phyloP scores from a whole-genome alignment of 83 land plant genomes.

The Isoetes engelmannii region DNA sequence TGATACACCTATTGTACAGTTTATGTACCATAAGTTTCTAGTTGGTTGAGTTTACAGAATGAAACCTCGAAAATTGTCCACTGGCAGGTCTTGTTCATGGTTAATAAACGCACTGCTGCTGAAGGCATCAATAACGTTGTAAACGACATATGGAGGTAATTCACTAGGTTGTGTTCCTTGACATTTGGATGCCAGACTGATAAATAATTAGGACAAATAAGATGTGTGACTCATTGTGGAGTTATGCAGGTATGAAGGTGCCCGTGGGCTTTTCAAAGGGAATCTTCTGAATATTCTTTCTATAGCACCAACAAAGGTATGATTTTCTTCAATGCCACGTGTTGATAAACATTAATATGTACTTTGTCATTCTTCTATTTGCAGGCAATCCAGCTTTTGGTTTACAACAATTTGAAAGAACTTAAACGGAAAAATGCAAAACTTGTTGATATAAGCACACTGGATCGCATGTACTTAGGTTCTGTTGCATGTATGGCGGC shows the following conservation, averaged over 20 bases:
- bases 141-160: constrained; percentile 9
- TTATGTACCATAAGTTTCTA: too few relatives aligned
- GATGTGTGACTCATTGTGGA: too few relatives aligned
- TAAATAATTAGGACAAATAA: too few relatives aligned
- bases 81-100: constrained; percentile 23
- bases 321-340: background rate
- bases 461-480: constrained; percentile 13
- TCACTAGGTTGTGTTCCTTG: too few relatives aligned
- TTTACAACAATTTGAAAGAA: constrained; percentile 16
- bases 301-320: constrained; percentile 22
- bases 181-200: too few relatives aligned
- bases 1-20: too few relatives aligned
- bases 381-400: constrained; percentile 18
- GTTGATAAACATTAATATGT: background rate
- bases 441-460: background rate
- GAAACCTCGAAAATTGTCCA: background rate
- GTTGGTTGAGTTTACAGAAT: too few relatives aligned
- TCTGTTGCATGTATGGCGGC: constrained; percentile 19
- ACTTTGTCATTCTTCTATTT: background rate
- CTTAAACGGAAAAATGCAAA: background rate
- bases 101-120: background rate
- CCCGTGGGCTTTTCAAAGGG: constrained; percentile 15
- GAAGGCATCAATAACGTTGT: background rate
- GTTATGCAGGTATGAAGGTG: constrained; percentile 20
- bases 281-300: constrained; percentile 15